Percentiles rank a stretch among this genome's conserved stretches.
Conservation (phyloP, 2,329 filamentous ascomycete species). For the Xylariaceae sp. region DNA sequence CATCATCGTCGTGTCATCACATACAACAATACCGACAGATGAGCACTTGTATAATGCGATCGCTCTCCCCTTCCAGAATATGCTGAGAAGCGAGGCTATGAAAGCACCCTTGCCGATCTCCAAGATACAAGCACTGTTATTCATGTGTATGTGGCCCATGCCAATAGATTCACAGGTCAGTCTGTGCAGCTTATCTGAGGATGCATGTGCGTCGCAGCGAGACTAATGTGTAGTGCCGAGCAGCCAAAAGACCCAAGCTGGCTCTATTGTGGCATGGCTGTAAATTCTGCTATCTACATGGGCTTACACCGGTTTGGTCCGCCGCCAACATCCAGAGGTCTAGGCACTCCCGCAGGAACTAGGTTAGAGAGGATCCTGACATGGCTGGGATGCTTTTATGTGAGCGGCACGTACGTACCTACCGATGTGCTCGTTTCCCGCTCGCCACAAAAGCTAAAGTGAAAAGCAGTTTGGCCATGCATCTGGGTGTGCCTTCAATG, state of each 20-base stretch:
- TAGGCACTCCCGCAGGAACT: constrained; percentile 16
- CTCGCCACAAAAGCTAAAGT: neutral
- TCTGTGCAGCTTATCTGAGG: neutral
- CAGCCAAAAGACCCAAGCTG: constrained; percentile 29
- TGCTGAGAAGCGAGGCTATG: constrained; percentile 20
- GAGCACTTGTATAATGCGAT: constrained; percentile 22
- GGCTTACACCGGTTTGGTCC: constrained; percentile 24
- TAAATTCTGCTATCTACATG: constrained; percentile 29
- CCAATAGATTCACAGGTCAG: constrained; percentile 18
- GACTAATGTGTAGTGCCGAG: neutral
- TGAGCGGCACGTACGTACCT: constrained; percentile 25
- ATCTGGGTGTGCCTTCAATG: constrained; percentile 26
- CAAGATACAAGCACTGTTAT: constrained; percentile 28
- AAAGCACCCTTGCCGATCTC: constrained; percentile 25
- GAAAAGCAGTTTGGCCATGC: constrained; percentile 25
- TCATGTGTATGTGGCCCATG: constrained; percentile 28
- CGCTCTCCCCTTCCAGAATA: constrained; percentile 20
- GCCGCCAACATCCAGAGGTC: constrained; percentile 15
- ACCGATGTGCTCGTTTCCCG: neutral
- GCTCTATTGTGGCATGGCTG: constrained; percentile 29
- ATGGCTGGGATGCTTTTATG: constrained; percentile 31
- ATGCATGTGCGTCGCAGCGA: neutral
- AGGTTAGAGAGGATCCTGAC: constrained; percentile 23
- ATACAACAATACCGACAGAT: constrained; percentile 13
- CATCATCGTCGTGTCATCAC: constrained; percentile 21